phyloP scores from a whole-genome alignment of 2,329 filamentous ascomycete genomes.

The Metarhizium robertsii region DNA sequence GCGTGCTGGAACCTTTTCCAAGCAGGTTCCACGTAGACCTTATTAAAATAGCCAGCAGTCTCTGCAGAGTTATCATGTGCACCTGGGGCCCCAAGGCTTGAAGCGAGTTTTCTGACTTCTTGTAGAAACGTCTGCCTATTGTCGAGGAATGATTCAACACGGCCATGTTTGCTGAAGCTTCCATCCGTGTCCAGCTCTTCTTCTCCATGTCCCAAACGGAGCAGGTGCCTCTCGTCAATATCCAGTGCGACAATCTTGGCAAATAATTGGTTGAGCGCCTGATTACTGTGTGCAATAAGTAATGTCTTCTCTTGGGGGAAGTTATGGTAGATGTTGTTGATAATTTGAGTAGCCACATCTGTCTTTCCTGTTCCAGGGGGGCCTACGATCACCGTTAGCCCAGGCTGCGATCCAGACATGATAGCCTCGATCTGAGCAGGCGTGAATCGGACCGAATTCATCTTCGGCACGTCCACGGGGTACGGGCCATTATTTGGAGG shows the following conservation, averaged over 20 bases:
- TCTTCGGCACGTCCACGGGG: conserved; percentile 69
- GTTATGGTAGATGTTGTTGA: conserved; percentile 98
- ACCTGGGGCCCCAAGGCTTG: conserved; percentile 76
- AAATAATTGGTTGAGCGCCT: conserved; percentile 94
- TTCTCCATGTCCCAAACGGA: conserved; percentile 89
- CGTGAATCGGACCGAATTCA: conserved; percentile 82
- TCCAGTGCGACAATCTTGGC: conserved; percentile 95
- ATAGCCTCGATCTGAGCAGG: conserved; percentile 88
- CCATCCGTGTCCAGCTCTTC: conserved; percentile 81
- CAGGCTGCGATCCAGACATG: conserved; percentile 85
- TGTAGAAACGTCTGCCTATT: conserved; percentile 69
- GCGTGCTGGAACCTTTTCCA: conserved; percentile 73
- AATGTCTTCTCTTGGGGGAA: conserved; percentile 88
- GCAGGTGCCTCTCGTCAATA: conserved; percentile 88
- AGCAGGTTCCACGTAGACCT: conserved; percentile 77
- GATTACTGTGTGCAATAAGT: conserved; percentile 92
- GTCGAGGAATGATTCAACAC: conserved; percentile 91
- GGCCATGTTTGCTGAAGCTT: conserved; percentile 87
- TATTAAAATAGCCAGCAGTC: conserved; percentile 93
- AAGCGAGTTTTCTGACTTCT: conserved; percentile 80
- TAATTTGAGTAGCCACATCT: conserved; percentile 97
- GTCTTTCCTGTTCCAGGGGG: conserved; percentile 97
- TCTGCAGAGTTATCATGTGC: conserved; percentile 96
- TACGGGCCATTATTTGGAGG: conserved; percentile 86
- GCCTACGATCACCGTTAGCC: conserved; percentile 86